Evolutionary conservation across 441 rosid genomes (phyloP).

Genomic region (Mallotus japonicus): DNA sequence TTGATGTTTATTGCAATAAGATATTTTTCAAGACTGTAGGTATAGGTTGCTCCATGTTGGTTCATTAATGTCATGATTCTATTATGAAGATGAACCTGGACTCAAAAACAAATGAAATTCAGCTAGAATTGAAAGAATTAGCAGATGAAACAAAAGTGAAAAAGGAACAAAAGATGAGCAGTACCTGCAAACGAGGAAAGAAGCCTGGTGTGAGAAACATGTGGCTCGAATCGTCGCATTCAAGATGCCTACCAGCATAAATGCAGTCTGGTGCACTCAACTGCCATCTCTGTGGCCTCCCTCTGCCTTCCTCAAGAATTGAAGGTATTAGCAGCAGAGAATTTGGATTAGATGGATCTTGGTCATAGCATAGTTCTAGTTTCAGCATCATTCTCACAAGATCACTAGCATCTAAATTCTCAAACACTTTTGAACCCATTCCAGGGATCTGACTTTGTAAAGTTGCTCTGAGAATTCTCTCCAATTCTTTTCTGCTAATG

Average conservation of each 20-base stretch:
- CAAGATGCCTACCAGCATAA: constrained; percentile 83
- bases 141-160: background rate
- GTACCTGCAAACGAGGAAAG: constrained; percentile 91
- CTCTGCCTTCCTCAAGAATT: constrained; percentile 91
- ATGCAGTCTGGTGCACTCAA: constrained; percentile 51
- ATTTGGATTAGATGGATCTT: constrained; percentile 70
- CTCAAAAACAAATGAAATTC: background rate
- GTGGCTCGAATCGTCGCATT: constrained; percentile 87
- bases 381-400: constrained; percentile 82
- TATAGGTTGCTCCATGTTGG: constrained; percentile 84
- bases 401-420: constrained; percentile 66
- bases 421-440: constrained; percentile 77
- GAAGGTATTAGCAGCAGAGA: constrained; percentile 75
- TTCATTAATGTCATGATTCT: constrained; percentile 66
- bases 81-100: constrained; percentile 85
- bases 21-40: constrained; percentile 80
- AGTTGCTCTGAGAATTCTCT: constrained; percentile 70
- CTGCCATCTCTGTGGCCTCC: constrained; percentile 81
- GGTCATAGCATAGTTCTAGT: constrained; percentile 75
- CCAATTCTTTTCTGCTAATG: constrained; percentile 65
- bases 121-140: background rate
- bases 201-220: constrained; percentile 86
- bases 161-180: constrained; percentile 9
- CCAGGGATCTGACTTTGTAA: constrained; percentile 85
- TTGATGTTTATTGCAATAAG: constrained; percentile 72